Evolutionary conservation across 805 yeast species (phyloP).

Genomic region (Metschnikowia lochheadii): DNA sequence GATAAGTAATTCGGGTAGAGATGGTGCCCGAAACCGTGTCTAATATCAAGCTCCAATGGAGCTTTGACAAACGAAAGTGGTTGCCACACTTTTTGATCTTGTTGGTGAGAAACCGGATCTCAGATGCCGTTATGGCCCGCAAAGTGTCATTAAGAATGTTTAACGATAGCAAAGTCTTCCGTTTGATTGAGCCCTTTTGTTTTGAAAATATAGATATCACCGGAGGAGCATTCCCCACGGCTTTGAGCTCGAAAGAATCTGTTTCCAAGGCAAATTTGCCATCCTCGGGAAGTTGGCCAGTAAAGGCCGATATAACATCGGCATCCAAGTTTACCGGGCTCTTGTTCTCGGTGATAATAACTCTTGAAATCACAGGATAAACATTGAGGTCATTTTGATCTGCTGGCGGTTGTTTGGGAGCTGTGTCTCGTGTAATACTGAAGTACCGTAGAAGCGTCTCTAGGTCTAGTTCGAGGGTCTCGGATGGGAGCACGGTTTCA

Average conservation of each 20-base stretch:
- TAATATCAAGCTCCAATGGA: slow-evolving; percentile 7
- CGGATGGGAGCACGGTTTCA: slow-evolving; percentile 4
- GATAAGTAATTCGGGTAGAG: slow-evolving; percentile 4
- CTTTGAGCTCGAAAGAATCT: slow-evolving; percentile 10
- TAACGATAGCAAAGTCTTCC: slow-evolving; percentile 12
- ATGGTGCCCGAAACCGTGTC: slow-evolving; percentile 6
- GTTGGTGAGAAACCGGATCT: slow-evolving; percentile 12
- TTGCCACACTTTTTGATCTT: slow-evolving; percentile 12
- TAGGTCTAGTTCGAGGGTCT: slow-evolving; percentile 16
- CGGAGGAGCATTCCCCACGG: slow-evolving; percentile 5
- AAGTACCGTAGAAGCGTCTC: slow-evolving; percentile 13
- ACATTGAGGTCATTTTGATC: background rate
- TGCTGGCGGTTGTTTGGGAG: background rate
- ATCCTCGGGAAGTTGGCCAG: background rate
- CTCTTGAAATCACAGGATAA: slow-evolving; percentile 1
- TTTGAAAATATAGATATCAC: slow-evolving; percentile 8
- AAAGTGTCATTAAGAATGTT: slow-evolving; percentile 6
- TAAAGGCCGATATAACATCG: background rate
- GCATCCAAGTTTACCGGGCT: background rate
- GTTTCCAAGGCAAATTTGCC: slow-evolving; percentile 6
- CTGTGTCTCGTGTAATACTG: background rate
- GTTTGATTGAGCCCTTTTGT: slow-evolving; percentile 7
- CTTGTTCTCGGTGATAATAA: background rate
- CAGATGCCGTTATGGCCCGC: slow-evolving; percentile 7
- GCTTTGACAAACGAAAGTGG: slow-evolving; percentile 9